Evolutionary conservation across 2,329 filamentous ascomycete genomes (phyloP), one percentile per base, ranked within the genome.

Genomic region (Macrophomina phaseolina): DNA sequence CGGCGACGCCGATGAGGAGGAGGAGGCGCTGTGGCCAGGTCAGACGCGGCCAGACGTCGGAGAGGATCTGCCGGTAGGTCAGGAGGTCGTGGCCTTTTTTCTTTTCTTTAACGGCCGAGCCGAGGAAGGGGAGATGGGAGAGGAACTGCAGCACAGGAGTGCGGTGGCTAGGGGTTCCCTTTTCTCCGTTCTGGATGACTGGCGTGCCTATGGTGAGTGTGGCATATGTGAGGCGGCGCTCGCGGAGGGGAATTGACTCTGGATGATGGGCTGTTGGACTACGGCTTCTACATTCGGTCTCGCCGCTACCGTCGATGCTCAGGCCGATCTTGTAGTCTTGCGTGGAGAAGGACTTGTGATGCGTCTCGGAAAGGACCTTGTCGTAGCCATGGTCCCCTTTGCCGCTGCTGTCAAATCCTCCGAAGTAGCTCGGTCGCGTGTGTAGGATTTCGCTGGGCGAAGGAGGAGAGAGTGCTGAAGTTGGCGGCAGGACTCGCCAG

Each of bases 31-130:
- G 82, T 6, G 70, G 78, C 62, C 71, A 73, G 0, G 81, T 79
- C 0, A 97, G 79, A 0, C 79, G 83, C 0, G 91, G 90, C 87
- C 91, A 91, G 0, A 97, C 83, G 0, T 91, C 93, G 14, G 77
- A 77, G 56, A 94, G 80, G 23, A 93, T 89, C n/a, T 81, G 75
- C 23, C 73, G 77, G 3, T 92, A 73, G 51, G 23, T 77, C 65
- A 23, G 72, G 68, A 2, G 69, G 61, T 1, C 16, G 36, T 53
- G 45, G 12, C 64, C 23, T n/a, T 56, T 23, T 23, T 23, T 23
- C 6, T 34, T 28, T 36, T 12, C 16, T 23, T 45, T n/a, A 11
- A 14, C 9, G 30, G 23, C 34, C 16, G n/a, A 28, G 3, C 40
- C 45, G n/a, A 49, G 5, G n/a, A 62, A 16, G 11, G 58, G 58